Evolutionary conservation across 1,139 yeast genomes (phyloP).

Genomic region (Nadsonia starkeyi-henricii): DNA sequence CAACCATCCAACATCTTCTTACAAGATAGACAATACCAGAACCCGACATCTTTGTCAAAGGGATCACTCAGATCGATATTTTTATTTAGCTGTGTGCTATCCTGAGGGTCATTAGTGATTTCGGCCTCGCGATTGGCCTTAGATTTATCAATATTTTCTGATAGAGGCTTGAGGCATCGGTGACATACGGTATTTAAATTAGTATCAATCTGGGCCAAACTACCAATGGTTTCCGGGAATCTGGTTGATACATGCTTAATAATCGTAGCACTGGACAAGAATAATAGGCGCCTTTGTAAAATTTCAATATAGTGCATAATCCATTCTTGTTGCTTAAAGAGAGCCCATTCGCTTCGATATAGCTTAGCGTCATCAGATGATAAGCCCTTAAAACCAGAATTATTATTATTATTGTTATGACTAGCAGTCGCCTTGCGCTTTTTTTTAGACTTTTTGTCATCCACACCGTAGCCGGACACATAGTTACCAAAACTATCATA

Average conservation of each 20-base stretch:
- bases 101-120: conserved; percentile 13
- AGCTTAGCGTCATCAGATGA: neutral
- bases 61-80: conserved; percentile 10
- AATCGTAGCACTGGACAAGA: conserved; percentile 45
- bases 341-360: conserved; percentile 12
- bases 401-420: conserved; percentile 6
- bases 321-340: conserved; percentile 35
- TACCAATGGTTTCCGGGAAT: conserved; percentile 26
- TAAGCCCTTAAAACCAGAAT: conserved; percentile 6
- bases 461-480: neutral
- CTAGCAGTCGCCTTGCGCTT: neutral
- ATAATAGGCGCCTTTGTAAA: conserved; percentile 38
- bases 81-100: conserved; percentile 8
- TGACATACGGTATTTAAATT: conserved; percentile 54
- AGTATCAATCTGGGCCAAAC: conserved; percentile 39
- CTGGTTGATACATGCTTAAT: conserved; percentile 30
- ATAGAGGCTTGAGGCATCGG: conserved; percentile 46
- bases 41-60: conserved; percentile 33
- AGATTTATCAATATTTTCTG: conserved; percentile 39
- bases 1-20: conserved; percentile 49
- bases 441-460: neutral
- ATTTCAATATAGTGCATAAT: conserved; percentile 43
- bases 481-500: neutral
- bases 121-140: conserved; percentile 24
- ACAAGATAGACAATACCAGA: conserved; percentile 79